phyloP scores from a whole-genome alignment of 306 rosid species.

The Benincasa hispida region DNA sequence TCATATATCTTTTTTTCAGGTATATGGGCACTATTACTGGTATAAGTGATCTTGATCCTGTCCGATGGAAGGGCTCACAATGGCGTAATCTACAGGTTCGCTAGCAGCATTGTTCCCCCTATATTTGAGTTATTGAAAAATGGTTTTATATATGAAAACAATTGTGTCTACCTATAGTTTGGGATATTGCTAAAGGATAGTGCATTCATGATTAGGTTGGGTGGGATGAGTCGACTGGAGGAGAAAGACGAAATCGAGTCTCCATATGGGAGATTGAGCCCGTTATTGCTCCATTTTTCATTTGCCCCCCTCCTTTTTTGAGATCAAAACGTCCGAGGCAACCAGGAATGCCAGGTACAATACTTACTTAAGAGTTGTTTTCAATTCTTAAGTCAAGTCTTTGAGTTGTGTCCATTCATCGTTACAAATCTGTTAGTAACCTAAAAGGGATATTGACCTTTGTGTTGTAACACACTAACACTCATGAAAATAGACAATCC shows the following conservation, averaged over 20 bases:
- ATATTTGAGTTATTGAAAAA: not conserved
- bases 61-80: conserved; percentile 91
- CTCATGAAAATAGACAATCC: not conserved
- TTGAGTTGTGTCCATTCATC: not conserved
- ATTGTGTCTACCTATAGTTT: not conserved
- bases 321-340: conserved; percentile 81
- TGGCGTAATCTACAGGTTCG: conserved; percentile 95
- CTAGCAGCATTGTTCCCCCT: not conserved
- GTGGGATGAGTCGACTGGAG: conserved; percentile 96
- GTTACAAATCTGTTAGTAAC: not conserved
- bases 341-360: conserved; percentile 83
- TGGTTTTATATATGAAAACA: not conserved
- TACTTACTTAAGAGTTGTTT: not conserved
- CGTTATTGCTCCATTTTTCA: conserved; percentile 90
- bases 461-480: not conserved
- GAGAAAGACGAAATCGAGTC: conserved; percentile 81
- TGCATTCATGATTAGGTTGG: conserved; percentile 52
- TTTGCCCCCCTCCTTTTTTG: conserved; percentile 85
- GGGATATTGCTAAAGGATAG: not conserved
- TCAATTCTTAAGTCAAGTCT: not conserved
- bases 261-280: conserved; percentile 99
- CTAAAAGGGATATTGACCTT: not conserved
- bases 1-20: conserved; percentile 27
- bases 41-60: conserved; percentile 77
- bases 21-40: conserved; percentile 98